Percentiles rank a stretch among this genome's conserved stretches.
These are phyloP conservation scores for Pythium guiyangense DNA, from an alignment of 352 stramenopile species.

Conservation along the genomic window DNA sequence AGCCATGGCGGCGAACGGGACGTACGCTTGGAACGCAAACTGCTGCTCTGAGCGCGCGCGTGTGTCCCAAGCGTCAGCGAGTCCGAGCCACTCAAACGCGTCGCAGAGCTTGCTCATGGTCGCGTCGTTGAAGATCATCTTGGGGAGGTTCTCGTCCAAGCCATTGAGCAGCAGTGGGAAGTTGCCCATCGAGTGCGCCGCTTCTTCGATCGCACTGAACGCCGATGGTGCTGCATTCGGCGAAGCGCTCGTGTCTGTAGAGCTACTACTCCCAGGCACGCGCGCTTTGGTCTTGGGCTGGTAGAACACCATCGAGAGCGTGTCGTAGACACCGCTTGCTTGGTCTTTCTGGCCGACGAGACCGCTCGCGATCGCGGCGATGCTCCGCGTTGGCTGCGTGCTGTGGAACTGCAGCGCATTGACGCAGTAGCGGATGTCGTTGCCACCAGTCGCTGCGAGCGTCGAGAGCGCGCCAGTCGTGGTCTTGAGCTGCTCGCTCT, in stretches of 20 bases:
- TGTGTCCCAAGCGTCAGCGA: constrained; percentile 70
- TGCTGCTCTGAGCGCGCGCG: constrained; percentile 61
- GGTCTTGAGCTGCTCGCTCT: constrained; percentile 82
- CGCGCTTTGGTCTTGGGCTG: constrained; percentile 32
- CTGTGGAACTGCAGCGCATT: constrained; percentile 96
- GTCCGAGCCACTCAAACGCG: constrained; percentile 80
- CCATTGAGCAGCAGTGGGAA: constrained; percentile 74
- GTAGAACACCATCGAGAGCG: constrained; percentile 74
- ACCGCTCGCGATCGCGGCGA: constrained; percentile 24
- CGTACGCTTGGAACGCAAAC: constrained; percentile 62
- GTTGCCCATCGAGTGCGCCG: constrained; percentile 72
- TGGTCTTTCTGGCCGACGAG: constrained; percentile 61
- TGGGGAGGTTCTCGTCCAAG: constrained; percentile 87
- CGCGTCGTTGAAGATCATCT: constrained; percentile 88
- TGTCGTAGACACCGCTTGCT: constrained; percentile 55
- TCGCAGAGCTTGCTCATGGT: constrained; percentile 82
- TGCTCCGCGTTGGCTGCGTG: constrained; percentile 23
- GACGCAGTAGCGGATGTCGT: constrained; percentile 95
- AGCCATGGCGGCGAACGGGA: constrained; percentile 66
- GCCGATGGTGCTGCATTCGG: constrained; percentile 11
- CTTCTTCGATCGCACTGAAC: constrained; percentile 60
- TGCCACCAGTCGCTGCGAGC: constrained; percentile 61
- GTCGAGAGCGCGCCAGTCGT: constrained; percentile 59
- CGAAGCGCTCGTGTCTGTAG: background rate
- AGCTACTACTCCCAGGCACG: no score